Evolutionary conservation across 768 basidiomycete species (phyloP), one percentile per base, ranked within the genome.

Genomic region (Pleurotus tuoliensis): DNA sequence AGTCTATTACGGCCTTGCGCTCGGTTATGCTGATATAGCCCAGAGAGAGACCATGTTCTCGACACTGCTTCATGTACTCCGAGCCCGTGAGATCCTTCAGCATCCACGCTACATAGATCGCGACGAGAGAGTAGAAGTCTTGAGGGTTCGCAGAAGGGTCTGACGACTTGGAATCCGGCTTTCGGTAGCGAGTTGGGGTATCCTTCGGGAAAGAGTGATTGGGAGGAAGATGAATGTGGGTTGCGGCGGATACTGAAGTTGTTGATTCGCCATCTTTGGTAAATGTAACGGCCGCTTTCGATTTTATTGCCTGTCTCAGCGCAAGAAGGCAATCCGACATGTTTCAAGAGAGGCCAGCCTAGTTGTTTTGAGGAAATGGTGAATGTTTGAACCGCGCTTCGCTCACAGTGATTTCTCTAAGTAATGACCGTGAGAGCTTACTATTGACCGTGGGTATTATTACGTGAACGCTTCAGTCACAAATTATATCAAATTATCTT

Each of bases 11-110:
- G 45, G 78, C 78, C 73, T 90, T 92, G 59, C 94, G 76, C 71
- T 97, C 94, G 2, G 92, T 92, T 34, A 93, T 84, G 62, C 89
- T 86, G 39, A 98, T 92, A 67, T 93, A 81, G 0, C 88, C 87
- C 39, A 84, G 80, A 2, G 82, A 76, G 27, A 94, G 72, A 1
- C 91, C 89, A 43, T 79, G 79, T 64, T 90, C 88, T 55, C 91
- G 77, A 2, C 88, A 87, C 63, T 90, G 86, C 66, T 87, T 88
- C 83, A 96, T 85, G 72, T 98, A 98, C 61, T 95, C 92, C 13
- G 88, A 90, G 27, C 85, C 83, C 0, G 83, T 76, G 0, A 83
- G 82, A 66, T 92, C 90, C 46, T 82, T 76, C 30, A 88, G 77
- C 3, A 86, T 73, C 89, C 88, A 98, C 25, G 89, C 87, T n/a